A percentile compares a stretch with the other conserved stretches of the same genome.
Evolutionary conservation across 2,329 filamentous ascomycete genomes (phyloP).

Genomic region (Periconia sp.): DNA sequence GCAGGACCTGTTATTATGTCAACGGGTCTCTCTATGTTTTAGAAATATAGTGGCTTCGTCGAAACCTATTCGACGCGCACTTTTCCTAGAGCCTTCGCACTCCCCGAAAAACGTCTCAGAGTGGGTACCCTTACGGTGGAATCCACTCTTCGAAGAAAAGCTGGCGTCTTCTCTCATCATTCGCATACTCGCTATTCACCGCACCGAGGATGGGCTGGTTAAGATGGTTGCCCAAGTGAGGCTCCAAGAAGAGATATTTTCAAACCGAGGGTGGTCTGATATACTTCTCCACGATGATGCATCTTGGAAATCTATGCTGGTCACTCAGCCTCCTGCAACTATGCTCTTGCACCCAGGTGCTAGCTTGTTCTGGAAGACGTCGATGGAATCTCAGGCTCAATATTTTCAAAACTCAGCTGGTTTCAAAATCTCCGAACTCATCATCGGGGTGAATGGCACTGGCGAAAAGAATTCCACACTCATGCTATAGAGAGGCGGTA

Average conservation of each 20-base stretch:
- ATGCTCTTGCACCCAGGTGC: conserved; percentile 12
- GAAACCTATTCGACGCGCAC: conserved; percentile 7
- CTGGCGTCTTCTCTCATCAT: conserved; percentile 6
- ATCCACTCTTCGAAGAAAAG: conserved; percentile 8
- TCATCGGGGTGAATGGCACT: not conserved
- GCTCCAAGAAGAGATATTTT: conserved; percentile 2
- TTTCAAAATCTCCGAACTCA: conserved; percentile 8
- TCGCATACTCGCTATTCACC: conserved; percentile 10
- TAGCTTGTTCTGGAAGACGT: conserved; percentile 13
- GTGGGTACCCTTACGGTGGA: conserved; percentile 10
- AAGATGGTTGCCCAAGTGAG: conserved; percentile 15
- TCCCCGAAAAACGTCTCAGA: conserved; percentile 1
- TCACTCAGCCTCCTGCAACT: conserved; percentile 14
- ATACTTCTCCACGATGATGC: conserved; percentile 7
- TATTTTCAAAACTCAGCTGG: conserved; percentile 7
- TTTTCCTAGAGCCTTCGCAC: conserved; percentile 14
- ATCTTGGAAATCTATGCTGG: conserved; percentile 11
- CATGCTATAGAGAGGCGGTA: not conserved
- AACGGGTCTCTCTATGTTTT: conserved; percentile 10
- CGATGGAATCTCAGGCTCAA: conserved; percentile 7
- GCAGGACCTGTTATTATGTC: conserved; percentile 11
- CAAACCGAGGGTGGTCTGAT: conserved; percentile 1
- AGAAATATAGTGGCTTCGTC: conserved; percentile 7
- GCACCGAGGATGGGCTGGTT: conserved; percentile 1
- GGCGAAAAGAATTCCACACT: not conserved